Conservation (phyloP, 2,329 filamentous ascomycete genomes). For the Penicillium sclerotiorum region DNA sequence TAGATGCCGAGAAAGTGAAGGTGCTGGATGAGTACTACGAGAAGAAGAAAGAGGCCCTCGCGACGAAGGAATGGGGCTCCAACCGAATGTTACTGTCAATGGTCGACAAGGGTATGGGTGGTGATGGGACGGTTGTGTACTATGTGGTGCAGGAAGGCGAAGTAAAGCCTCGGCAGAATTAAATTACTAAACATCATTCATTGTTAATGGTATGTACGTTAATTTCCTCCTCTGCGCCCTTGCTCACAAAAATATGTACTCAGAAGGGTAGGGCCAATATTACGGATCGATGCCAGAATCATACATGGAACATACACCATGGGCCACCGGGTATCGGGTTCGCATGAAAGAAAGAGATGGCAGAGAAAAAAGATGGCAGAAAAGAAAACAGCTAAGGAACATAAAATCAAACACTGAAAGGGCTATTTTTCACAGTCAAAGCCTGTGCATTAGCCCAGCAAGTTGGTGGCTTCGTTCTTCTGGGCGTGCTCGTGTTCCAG, state of each 20-base stretch:
- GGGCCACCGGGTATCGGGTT: slow-evolving; percentile 35
- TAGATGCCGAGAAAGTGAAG: slow-evolving; percentile 28
- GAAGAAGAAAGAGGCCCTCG: slow-evolving; percentile 26
- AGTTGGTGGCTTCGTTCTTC: slow-evolving; percentile 22
- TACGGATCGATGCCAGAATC: slow-evolving; percentile 13
- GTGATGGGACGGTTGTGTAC: slow-evolving; percentile 66
- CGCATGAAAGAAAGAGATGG: slow-evolving; percentile 16
- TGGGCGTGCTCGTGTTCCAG: slow-evolving; percentile 42
- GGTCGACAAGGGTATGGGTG: slow-evolving; percentile 51
- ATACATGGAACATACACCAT: slow-evolving; percentile 19
- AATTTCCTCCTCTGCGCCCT: background rate
- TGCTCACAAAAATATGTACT: background rate
- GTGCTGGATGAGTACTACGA: slow-evolving; percentile 37
- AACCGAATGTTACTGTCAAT: slow-evolving; percentile 63
- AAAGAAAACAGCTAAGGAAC: slow-evolving; percentile 7
- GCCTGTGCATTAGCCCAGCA: slow-evolving; percentile 20
- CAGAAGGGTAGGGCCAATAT: slow-evolving; percentile 9
- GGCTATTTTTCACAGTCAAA: background rate
- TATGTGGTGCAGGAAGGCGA: slow-evolving; percentile 67
- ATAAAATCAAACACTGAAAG: slow-evolving; percentile 11
- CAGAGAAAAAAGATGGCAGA: slow-evolving; percentile 15
- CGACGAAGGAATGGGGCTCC: slow-evolving; percentile 44
- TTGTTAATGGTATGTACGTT: background rate
- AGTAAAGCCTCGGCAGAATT: slow-evolving; percentile 68
- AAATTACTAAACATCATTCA: background rate